A percentile compares a stretch with the other conserved stretches of the same genome.
Conservation (phyloP, 2,329 filamentous ascomycete species). For the Trichoderma harzianum region DNA sequence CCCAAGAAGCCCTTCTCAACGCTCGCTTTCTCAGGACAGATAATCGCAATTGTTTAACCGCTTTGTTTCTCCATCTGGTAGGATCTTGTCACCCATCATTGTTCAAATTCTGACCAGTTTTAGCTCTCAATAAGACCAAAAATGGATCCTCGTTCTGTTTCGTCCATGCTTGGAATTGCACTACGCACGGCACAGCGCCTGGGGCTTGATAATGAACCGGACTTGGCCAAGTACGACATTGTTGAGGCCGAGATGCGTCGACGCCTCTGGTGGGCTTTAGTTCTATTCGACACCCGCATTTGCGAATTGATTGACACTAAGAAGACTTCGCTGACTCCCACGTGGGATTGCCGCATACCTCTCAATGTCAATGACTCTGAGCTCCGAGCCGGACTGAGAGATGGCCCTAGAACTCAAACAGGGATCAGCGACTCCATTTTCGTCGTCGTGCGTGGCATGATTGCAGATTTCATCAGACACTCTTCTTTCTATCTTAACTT, state of each 20-base stretch:
- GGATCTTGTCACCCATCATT: background rate
- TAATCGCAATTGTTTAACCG: constrained; percentile 53
- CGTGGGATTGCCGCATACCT: constrained; percentile 42
- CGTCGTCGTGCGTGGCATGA: background rate
- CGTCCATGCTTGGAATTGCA: background rate
- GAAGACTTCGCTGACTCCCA: constrained; percentile 29
- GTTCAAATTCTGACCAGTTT: background rate
- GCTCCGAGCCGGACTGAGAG: background rate
- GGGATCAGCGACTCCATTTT: background rate
- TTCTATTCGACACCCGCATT: constrained; percentile 55
- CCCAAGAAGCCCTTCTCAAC: constrained; percentile 52
- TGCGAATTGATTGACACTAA: constrained; percentile 47
- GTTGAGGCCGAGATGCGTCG: constrained; percentile 59
- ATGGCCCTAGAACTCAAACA: background rate
- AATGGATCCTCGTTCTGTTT: background rate
- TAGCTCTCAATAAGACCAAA: background rate
- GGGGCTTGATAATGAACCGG: background rate
- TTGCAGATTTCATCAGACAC: constrained; percentile 25
- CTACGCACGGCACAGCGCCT: background rate
- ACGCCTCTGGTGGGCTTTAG: constrained; percentile 59
- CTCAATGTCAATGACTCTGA: constrained; percentile 46
- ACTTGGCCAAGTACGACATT: constrained; percentile 22
- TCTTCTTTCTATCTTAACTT: background rate
- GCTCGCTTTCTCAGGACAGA: constrained; percentile 47
- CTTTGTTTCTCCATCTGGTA: background rate